These are phyloP conservation scores for Coemansia sp. DNA, from an alignment of 192 early-diverging fungal species.

Conservation along the genomic window DNA sequence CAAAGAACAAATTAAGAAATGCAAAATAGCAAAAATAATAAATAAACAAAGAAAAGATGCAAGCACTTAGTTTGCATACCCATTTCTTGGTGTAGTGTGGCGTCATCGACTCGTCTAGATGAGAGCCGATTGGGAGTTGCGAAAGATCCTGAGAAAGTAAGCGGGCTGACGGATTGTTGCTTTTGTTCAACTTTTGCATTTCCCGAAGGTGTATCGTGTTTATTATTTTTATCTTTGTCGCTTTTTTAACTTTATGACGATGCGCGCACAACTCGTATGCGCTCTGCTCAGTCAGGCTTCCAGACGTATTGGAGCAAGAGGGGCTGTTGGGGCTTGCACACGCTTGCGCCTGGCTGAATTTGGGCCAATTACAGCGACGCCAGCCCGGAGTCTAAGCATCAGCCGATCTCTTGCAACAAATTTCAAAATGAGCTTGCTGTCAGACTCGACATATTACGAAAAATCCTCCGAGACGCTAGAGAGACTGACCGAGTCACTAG, in stretches of 20 bases:
- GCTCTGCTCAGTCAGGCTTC: neutral
- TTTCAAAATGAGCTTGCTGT: constrained; percentile 53
- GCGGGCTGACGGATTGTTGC: neutral
- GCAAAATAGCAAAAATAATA: constrained; percentile 1
- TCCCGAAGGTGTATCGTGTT: neutral
- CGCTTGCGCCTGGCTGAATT: neutral
- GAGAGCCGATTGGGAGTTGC: neutral
- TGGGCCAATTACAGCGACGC: neutral
- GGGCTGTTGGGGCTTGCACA: neutral
- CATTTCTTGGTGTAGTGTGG: neutral
- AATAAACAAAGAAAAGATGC: neutral
- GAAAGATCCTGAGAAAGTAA: neutral
- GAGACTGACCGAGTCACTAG: constrained; percentile 68
- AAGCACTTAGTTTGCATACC: neutral
- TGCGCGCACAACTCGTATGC: neutral
- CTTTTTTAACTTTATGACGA: neutral
- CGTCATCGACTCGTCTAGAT: neutral
- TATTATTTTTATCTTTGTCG: neutral
- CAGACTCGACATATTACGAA: constrained; percentile 63
- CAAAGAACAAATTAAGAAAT: neutral
- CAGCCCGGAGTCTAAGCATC: neutral
- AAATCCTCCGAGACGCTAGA: constrained; percentile 66
- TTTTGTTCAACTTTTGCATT: neutral
- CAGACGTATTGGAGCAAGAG: neutral
- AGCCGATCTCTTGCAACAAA: neutral